phyloP scores from a whole-genome alignment of 176 grass and related monocot genomes.

The Cenchrus purpureus region DNA sequence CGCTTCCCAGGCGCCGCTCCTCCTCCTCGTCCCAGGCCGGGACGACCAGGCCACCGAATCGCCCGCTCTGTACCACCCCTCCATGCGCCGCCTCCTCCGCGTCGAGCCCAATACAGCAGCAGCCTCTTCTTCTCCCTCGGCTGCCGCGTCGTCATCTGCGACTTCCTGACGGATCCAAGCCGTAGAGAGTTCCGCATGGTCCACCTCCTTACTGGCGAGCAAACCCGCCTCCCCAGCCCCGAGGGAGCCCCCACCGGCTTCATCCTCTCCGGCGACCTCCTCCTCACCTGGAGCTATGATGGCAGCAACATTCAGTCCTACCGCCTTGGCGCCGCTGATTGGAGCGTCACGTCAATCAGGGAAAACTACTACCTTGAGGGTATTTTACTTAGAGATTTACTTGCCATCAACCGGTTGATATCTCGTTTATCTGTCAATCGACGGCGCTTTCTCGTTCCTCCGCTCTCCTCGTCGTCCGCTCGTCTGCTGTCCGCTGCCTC shows the following conservation, averaged over 20 bases:
- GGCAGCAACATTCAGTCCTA: slow-evolving; percentile 24
- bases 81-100: slow-evolving; percentile 7
- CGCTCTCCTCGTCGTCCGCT: too few relatives aligned
- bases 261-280: slow-evolving; percentile 40
- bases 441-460: too few relatives aligned
- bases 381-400: too few relatives aligned
- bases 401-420: too few relatives aligned
- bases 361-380: neutral
- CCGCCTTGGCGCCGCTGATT: slow-evolving; percentile 15
- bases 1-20: slow-evolving; percentile 35
- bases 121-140: neutral
- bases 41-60: slow-evolving; percentile 10
- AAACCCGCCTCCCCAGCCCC: slow-evolving; percentile 40
- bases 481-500: too few relatives aligned
- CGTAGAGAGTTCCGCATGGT: slow-evolving; percentile 19
- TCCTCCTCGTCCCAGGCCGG: slow-evolving; percentile 7
- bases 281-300: neutral
- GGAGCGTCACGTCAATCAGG: neutral
- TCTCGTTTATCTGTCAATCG: too few relatives aligned
- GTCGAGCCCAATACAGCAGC: neutral
- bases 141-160: neutral
- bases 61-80: slow-evolving; percentile 32
- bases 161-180: neutral
- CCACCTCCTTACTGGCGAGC: slow-evolving; percentile 42
- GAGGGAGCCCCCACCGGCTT: neutral